Percentiles rank a stretch among this genome's conserved stretches.
Conservation (phyloP, 495 filamentous ascomycete species). For the Penicillium mononematosum region DNA sequence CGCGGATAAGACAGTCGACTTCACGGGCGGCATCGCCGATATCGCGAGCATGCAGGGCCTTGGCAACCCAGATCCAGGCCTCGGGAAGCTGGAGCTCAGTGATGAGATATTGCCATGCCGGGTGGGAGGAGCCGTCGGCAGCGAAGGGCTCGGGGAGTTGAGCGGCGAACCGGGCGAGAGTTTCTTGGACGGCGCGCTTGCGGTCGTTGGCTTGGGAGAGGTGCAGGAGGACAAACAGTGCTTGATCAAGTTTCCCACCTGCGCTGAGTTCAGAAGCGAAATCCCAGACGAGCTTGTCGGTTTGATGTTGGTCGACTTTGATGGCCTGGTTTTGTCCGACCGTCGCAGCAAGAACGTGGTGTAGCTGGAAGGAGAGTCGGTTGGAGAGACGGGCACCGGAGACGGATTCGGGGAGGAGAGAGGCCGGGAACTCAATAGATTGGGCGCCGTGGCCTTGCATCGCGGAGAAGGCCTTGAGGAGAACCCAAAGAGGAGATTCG, state of each 20-base stretch:
- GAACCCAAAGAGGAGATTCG: constrained; percentile 80
- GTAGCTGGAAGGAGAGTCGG: constrained; percentile 80
- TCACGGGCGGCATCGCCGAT: constrained; percentile 63
- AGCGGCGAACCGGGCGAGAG: constrained; percentile 58
- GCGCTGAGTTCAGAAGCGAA: constrained; percentile 72
- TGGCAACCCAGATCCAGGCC: constrained; percentile 81
- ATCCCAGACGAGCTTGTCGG: constrained; percentile 64
- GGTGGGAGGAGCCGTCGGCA: constrained; percentile 45
- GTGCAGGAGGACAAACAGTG: constrained; percentile 75
- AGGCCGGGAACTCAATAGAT: constrained; percentile 34
- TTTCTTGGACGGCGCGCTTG: constrained; percentile 62
- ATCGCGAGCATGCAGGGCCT: constrained; percentile 75
- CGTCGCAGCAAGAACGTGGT: constrained; percentile 54
- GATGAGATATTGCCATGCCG: constrained; percentile 56
- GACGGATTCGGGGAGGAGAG: constrained; percentile 49
- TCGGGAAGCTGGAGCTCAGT: constrained; percentile 64
- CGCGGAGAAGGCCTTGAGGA: constrained; percentile 74
- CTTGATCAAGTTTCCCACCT: constrained; percentile 63
- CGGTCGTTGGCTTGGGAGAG: constrained; percentile 63
- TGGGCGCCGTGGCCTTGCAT: constrained; percentile 28
- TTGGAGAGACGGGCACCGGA: constrained; percentile 67
- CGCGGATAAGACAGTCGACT: constrained; percentile 72
- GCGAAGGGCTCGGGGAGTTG: constrained; percentile 55
- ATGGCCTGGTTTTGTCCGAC: constrained; percentile 47
- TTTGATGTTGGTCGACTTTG: constrained; percentile 39